Evolutionary conservation across 257 asterid genomes (phyloP), one percentile per base, ranked within the genome.

Genomic region (Eustoma russellianum): DNA sequence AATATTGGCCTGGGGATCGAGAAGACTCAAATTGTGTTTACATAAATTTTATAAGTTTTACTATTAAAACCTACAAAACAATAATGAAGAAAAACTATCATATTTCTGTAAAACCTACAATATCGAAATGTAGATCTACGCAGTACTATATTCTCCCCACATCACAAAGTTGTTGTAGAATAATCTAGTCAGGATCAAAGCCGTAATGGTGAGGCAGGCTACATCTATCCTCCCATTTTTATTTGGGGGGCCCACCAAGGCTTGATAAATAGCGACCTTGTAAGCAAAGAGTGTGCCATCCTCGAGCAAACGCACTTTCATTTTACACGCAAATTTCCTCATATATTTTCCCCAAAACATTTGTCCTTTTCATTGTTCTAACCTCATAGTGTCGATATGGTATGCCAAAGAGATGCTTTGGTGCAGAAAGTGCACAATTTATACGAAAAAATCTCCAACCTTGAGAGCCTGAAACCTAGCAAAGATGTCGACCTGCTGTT

Each of bases 371-470:
- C 46, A 52, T 41, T 45, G 5, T 28, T 12, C 6, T 60, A 55
- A 55, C 62, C 53, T 53, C 69, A 63, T 46, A 59, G 74, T 70
- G 76, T 74, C 75, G 59, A 71, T 70, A 88, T 88, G 97, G 92
- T 79, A 68, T 88, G 97, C 86, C 86, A 78, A 3, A 74, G 19
- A 44, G 92, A 85, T 46, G 93, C 89, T 0, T 54, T 89, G 48
- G 90, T 89, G 3, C 76, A 72, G 47, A 79, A 68, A 57, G 60
- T 89, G 8, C 61, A 67, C 57, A 74, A 81, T 5, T 67, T 89
- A 13, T 86, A 81, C 63, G 66, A 64, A 6, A 61, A 75, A 17
- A 89, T 89, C 72, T 83, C 94, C 0, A 41, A 52, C 1, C 85
- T 89, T 2, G 82, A 86, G 1, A 70, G 53, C 62, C 94, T 89